phyloP scores from a whole-genome alignment of 345 rosid genomes.

The Citrus australasica region DNA sequence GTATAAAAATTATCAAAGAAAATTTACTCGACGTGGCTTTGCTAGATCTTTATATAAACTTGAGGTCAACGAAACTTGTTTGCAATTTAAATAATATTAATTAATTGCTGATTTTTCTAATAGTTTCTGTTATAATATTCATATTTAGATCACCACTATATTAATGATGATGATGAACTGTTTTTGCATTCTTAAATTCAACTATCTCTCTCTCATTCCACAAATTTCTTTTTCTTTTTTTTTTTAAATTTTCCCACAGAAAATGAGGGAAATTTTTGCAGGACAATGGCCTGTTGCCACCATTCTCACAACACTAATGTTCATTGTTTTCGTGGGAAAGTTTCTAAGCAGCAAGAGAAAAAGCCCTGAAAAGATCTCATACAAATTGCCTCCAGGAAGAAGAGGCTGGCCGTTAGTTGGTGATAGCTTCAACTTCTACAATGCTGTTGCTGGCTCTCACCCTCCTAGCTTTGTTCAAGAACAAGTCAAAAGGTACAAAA shows the following conservation, averaged over 20 bases:
- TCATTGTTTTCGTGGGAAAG: background rate
- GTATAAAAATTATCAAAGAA: background rate
- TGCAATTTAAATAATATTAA: background rate
- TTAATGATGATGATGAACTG: background rate
- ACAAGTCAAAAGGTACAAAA: slow-evolving; percentile 52
- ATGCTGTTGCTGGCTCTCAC: slow-evolving; percentile 75
- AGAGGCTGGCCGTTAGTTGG: slow-evolving; percentile 82
- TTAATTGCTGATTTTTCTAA: background rate
- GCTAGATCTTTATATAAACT: background rate
- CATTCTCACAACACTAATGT: background rate
- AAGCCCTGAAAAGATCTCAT: background rate
- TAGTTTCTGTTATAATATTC: background rate
- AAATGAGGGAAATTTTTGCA: background rate
- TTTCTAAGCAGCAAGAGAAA: background rate
- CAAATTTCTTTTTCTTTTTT: too few species aligned
- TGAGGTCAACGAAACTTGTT: slow-evolving; percentile 1
- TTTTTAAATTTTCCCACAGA: too few species aligned
- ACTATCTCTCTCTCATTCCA: background rate
- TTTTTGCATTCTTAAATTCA: background rate
- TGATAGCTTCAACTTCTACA: slow-evolving; percentile 68
- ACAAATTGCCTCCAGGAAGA: slow-evolving; percentile 59
- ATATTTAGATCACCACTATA: background rate
- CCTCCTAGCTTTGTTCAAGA: slow-evolving; percentile 64
- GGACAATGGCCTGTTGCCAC: background rate
- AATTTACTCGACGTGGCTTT: background rate